phyloP scores from a whole-genome alignment of 352 stramenopile species.

The Phytophthora vignae region DNA sequence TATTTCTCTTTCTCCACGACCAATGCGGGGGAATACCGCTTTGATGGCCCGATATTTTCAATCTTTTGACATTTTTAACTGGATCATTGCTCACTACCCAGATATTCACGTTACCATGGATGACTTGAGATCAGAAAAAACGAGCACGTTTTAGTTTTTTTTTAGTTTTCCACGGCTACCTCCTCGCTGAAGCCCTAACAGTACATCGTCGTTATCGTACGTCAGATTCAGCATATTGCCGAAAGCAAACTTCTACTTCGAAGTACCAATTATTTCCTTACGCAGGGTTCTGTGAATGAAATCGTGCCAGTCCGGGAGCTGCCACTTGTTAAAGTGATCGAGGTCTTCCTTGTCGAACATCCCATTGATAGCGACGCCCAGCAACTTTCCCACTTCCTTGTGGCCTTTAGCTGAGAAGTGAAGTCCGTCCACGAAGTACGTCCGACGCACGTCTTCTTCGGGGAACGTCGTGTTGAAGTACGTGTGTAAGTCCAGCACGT shows the following conservation, averaged over 20 bases:
- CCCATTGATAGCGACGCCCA: slow-evolving; percentile 26
- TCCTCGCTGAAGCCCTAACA: too few relatives aligned
- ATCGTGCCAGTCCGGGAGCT: slow-evolving; percentile 51
- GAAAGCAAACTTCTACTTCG: too few relatives aligned
- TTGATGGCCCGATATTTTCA: not conserved
- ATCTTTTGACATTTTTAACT: not conserved
- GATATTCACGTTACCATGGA: not conserved
- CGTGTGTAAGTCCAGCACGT: slow-evolving; percentile 53
- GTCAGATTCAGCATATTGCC: too few relatives aligned
- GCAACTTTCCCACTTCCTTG: slow-evolving; percentile 26
- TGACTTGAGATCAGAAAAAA: too few relatives aligned
- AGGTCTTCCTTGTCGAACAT: slow-evolving; percentile 31
- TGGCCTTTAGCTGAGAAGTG: slow-evolving; percentile 59
- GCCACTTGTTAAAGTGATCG: slow-evolving; percentile 31
- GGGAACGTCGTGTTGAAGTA: slow-evolving; percentile 50
- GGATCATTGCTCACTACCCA: not conserved
- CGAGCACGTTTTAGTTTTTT: too few relatives aligned
- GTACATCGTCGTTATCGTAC: too few relatives aligned
- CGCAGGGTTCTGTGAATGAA: slow-evolving; percentile 38
- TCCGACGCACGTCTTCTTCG: slow-evolving; percentile 28
- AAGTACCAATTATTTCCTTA: too few relatives aligned
- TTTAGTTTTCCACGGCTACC: too few relatives aligned
- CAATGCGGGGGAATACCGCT: not conserved
- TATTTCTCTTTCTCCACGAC: not conserved
- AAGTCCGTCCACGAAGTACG: slow-evolving; percentile 50